These are phyloP conservation scores for Farysia itapuensis DNA, from an alignment of 1,284 basidiomycete genomes.

Conservation along the genomic window DNA sequence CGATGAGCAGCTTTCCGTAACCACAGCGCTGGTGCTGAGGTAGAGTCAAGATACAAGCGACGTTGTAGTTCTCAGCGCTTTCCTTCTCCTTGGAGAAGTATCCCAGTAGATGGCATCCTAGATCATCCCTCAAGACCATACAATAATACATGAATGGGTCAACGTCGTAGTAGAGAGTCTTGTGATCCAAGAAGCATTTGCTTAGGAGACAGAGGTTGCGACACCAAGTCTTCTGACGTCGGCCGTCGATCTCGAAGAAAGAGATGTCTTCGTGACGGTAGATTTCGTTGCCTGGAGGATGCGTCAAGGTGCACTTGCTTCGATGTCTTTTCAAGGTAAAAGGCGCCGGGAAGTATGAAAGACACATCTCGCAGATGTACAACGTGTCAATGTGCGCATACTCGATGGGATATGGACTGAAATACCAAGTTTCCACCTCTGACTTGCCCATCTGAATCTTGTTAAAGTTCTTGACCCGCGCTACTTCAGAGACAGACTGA, in stretches of 20 bases:
- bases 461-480: constrained; percentile 97
- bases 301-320: constrained; percentile 84
- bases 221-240: constrained; percentile 93
- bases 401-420: constrained; percentile 97
- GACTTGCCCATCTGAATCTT: constrained; percentile 92
- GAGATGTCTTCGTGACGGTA: constrained; percentile 95
- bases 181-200: constrained; percentile 98
- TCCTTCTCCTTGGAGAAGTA: constrained; percentile 99
- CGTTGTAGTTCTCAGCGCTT: constrained; percentile 95
- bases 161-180: constrained; percentile 99
- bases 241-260: constrained; percentile 97
- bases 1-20: constrained; percentile 92
- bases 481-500: constrained; percentile 93
- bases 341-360: constrained; percentile 52
- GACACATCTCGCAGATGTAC: constrained; percentile 98
- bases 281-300: constrained; percentile 98
- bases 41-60: constrained; percentile 95
- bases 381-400: constrained; percentile 92
- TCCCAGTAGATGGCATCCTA: constrained; percentile 90
- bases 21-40: constrained; percentile 96
- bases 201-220: constrained; percentile 92
- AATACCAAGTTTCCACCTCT: constrained; percentile 99
- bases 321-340: constrained; percentile 69
- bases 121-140: constrained; percentile 85
- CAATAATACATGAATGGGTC: constrained; percentile 99